phyloP scores from a whole-genome alignment of 164 flowering plant genomes.

The Protea cynaroides region DNA sequence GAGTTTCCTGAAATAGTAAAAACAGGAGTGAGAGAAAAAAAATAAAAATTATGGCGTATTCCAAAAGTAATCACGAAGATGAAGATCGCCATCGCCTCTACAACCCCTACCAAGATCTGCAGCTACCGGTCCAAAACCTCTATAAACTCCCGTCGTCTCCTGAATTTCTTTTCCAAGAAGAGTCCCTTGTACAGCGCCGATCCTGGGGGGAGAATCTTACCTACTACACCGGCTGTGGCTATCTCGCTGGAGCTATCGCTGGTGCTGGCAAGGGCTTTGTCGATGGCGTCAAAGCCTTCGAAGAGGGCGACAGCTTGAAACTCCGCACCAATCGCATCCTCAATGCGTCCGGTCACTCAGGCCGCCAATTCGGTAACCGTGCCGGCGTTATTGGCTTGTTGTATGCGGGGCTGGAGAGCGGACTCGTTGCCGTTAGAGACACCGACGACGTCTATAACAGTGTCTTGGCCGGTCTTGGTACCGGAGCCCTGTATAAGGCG shows the following conservation, averaged over 20 bases:
- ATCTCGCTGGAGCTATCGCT: slow-evolving; percentile 49
- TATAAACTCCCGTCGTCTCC: slow-evolving; percentile 84
- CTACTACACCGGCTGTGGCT: slow-evolving; percentile 80
- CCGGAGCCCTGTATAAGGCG: slow-evolving; percentile 56
- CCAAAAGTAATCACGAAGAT: slow-evolving; percentile 1
- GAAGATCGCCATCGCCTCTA: slow-evolving; percentile 40
- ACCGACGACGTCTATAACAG: slow-evolving; percentile 53
- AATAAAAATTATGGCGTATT: not conserved
- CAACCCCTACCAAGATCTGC: slow-evolving; percentile 71
- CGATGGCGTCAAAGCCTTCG: slow-evolving; percentile 49
- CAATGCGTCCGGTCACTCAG: slow-evolving; percentile 67
- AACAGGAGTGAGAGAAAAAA: too few relatives aligned
- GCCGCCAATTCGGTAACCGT: slow-evolving; percentile 59
- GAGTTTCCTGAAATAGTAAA: too few relatives aligned
- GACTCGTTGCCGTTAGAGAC: slow-evolving; percentile 37
- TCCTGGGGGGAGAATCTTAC: slow-evolving; percentile 92
- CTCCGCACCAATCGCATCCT: slow-evolving; percentile 64
- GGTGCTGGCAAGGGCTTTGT: slow-evolving; percentile 59
- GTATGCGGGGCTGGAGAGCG: slow-evolving; percentile 72
- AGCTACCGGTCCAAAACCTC: slow-evolving; percentile 42
- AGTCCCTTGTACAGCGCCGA: slow-evolving; percentile 57
- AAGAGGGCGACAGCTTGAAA: slow-evolving; percentile 65
- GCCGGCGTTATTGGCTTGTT: slow-evolving; percentile 65
- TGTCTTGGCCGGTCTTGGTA: slow-evolving; percentile 56
- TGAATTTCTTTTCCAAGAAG: slow-evolving; percentile 82